phyloP scores from a whole-genome alignment of 1,139 yeast genomes.

The Diutina neorugosa region DNA sequence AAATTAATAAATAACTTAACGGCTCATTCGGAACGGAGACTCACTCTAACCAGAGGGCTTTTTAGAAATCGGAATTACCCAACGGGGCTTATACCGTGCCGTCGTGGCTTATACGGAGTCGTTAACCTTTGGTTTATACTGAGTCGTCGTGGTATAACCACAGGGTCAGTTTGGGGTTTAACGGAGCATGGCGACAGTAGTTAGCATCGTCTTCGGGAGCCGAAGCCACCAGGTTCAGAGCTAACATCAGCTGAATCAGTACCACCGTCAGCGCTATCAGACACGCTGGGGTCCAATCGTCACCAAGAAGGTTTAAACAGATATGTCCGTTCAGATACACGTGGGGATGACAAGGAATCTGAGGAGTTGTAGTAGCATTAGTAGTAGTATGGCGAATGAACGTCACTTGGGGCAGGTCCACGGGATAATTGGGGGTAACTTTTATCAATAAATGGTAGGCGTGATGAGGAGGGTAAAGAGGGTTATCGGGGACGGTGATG shows the following conservation, averaged over 20 bases:
- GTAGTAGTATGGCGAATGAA: slow-evolving; percentile 30
- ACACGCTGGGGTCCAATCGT: slow-evolving; percentile 67
- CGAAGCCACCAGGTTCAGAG: slow-evolving; percentile 30
- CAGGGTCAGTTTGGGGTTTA: slow-evolving; percentile 37
- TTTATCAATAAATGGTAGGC: slow-evolving; percentile 21
- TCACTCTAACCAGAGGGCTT: too few species aligned
- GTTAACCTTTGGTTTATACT: slow-evolving; percentile 7
- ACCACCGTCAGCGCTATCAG: slow-evolving; percentile 40
- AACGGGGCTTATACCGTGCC: neutral
- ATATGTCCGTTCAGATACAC: slow-evolving; percentile 66
- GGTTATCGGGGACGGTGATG: slow-evolving; percentile 13
- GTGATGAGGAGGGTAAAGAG: slow-evolving; percentile 13
- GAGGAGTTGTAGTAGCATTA: too few species aligned
- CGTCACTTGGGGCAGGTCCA: slow-evolving; percentile 49
- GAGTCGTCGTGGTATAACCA: slow-evolving; percentile 49
- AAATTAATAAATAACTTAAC: too few species aligned
- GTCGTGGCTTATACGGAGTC: neutral
- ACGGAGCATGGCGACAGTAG: slow-evolving; percentile 42
- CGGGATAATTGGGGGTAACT: slow-evolving; percentile 44
- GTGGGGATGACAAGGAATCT: slow-evolving; percentile 62
- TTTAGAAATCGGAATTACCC: neutral
- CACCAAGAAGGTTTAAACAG: slow-evolving; percentile 50
- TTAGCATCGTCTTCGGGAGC: slow-evolving; percentile 43
- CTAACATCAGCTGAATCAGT: slow-evolving; percentile 56
- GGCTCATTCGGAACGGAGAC: neutral